A percentile compares a stretch with the other conserved stretches of the same genome.
Evolutionary conservation across 345 rosid species (phyloP).

Genomic region (Heritiera fomes): DNA sequence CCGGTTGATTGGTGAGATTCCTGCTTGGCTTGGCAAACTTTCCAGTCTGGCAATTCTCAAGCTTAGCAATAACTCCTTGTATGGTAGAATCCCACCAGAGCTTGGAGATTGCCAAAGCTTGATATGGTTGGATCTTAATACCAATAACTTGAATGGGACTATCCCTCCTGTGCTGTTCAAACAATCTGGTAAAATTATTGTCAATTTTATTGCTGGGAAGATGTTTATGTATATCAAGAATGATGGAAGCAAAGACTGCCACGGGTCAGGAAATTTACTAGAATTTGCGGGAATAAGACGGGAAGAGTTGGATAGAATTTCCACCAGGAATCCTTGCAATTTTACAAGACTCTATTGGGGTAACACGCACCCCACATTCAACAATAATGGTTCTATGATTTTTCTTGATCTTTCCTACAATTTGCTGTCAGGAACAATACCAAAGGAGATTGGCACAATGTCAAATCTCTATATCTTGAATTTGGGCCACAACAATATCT

Average conservation of each 20-base stretch:
- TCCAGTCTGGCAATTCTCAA: constrained; percentile 79
- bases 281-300: constrained; percentile 82
- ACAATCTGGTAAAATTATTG: constrained; percentile 83
- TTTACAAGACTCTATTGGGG: constrained; percentile 75
- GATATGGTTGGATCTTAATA: constrained; percentile 92
- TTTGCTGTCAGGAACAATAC: constrained; percentile 66
- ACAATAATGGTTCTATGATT: constrained; percentile 89
- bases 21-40: constrained; percentile 71
- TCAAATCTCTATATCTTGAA: constrained; percentile 69
- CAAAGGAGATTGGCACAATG: constrained; percentile 82
- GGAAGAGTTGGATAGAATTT: constrained; percentile 57
- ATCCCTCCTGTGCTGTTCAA: constrained; percentile 82
- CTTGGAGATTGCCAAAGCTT: constrained; percentile 86
- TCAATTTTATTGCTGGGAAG: constrained; percentile 76
- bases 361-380: constrained; percentile 71
- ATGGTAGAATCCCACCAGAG: constrained; percentile 80
- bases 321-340: constrained; percentile 80
- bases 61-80: constrained; percentile 85
- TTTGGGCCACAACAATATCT: constrained; percentile 71
- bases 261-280: constrained; percentile 89
- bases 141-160: constrained; percentile 63
- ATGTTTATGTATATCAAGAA: constrained; percentile 75
- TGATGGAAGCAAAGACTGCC: constrained; percentile 76
- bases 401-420: constrained; percentile 90
- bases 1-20: constrained; percentile 71